Conservation (phyloP, 768 basidiomycete species). For the Phaeotremella fagi region DNA sequence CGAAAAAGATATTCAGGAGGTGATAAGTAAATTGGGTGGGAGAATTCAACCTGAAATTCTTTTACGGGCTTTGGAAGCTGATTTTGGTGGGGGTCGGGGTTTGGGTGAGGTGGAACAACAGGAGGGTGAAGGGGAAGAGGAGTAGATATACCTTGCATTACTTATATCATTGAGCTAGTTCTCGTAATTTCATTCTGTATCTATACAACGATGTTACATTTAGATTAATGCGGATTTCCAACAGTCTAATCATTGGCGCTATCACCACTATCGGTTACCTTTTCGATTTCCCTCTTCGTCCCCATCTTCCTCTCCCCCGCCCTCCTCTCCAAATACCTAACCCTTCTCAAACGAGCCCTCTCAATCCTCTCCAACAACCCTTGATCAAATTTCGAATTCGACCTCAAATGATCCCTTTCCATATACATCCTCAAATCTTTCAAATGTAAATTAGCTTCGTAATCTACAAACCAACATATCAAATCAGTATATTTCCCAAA, state of each 20-base stretch:
- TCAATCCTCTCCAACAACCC: not conserved
- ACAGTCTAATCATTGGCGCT: no score
- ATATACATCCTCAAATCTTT: not conserved
- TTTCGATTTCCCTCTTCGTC: no score
- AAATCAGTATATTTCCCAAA: not conserved
- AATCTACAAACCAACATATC: not conserved
- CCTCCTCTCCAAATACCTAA: not conserved
- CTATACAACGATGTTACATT: no score
- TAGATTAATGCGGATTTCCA: no score
- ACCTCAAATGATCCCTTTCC: not conserved
- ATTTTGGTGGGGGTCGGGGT: constrained; percentile 8
- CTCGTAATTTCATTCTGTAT: no score
- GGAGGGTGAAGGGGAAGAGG: no score
- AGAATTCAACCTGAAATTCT: constrained; percentile 13
- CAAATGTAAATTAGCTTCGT: not conserved
- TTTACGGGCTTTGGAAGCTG: constrained; percentile 12
- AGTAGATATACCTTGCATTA: not conserved
- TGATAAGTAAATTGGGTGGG: not conserved
- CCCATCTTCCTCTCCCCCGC: constrained; percentile 5
- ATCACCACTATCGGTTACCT: no score
- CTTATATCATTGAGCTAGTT: no score
- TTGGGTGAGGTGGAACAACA: not conserved
- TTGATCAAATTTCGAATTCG: not conserved
- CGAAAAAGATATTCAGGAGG: constrained; percentile 1
- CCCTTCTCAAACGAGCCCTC: not conserved